These are phyloP conservation scores for Ustilago hordei DNA, from an alignment of 1,284 basidiomycete species.

Conservation along the genomic window DNA sequence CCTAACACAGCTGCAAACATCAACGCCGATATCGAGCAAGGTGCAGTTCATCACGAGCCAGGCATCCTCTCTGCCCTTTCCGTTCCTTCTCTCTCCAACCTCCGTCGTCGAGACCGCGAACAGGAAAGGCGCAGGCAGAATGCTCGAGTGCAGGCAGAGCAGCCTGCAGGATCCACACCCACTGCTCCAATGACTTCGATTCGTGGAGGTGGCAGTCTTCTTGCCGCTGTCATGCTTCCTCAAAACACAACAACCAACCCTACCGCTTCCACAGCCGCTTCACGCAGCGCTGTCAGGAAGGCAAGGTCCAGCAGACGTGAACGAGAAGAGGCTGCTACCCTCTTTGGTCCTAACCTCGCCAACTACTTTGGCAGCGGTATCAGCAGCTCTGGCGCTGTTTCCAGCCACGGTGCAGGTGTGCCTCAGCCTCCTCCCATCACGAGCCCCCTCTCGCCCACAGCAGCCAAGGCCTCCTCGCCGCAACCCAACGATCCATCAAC, in stretches of 20 bases:
- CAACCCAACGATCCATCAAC: neutral
- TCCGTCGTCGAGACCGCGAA: constrained; percentile 53
- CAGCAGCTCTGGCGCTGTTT: constrained; percentile 53
- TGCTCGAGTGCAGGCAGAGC: constrained; percentile 13
- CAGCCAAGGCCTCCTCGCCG: constrained; percentile 2
- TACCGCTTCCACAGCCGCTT: constrained; percentile 1
- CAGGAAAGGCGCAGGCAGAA: constrained; percentile 40
- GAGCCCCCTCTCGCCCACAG: constrained; percentile 19
- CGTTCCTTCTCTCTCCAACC: constrained; percentile 33
- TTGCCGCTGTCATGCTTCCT: constrained; percentile 24
- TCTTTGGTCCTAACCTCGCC: constrained; percentile 62
- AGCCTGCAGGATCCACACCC: neutral
- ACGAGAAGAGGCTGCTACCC: constrained; percentile 58
- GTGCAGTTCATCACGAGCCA: constrained; percentile 31
- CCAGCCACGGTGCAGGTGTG: constrained; percentile 25
- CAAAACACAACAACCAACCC: neutral
- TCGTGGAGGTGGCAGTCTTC: constrained; percentile 15
- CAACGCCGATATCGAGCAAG: constrained; percentile 32
- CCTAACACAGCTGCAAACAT: neutral
- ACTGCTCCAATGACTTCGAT: constrained; percentile 1
- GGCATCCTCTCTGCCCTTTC: constrained; percentile 44
- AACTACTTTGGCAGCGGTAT: constrained; percentile 62
- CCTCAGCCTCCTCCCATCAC: constrained; percentile 24
- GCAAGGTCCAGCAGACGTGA: constrained; percentile 47
- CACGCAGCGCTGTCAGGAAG: constrained; percentile 26